Evolutionary conservation across 352 stramenopile genomes (phyloP), one percentile per base, ranked within the genome.

Genomic region (Pythium volutum): DNA sequence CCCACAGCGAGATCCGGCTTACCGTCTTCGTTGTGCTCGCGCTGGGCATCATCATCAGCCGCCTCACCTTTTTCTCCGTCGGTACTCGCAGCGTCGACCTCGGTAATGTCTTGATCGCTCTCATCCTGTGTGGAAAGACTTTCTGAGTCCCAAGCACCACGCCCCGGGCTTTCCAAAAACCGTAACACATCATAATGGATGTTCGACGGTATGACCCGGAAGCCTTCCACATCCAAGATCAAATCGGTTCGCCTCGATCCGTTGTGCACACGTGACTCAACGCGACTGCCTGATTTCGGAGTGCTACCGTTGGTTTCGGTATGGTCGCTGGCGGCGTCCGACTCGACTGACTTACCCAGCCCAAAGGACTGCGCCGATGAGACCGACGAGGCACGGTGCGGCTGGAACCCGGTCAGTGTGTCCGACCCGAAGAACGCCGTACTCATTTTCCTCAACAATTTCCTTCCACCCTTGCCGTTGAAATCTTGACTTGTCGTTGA

Each of bases 201-300:
- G 59, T 91, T 93, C 3, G 81, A 91, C 34, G 84, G 81, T 23
- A 91, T 91, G 7, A 93, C 71, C 36, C 82, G 86, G 34, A 93
- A 91, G 15, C 81, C 81, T 20, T 84, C 71, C 26, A 93, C 55
- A 65, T 93, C 84, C 43, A 93, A 54, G 20, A 79, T 75, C 22
- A 93, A 36, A 46, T 93, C 78, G 46, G 88, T 89, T 39, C 72
- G 47, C 10, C 60, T 49, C 2, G 75, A 60, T 51, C 69, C 60
- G 84, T 76, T 20, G 49, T 68, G 38, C 64, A 64, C n/a, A 56
- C 36, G 18, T 39, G 45, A 11, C n/a, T 51, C 23, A 29, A 15
- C 31, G 31, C 43, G 33, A 15, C 15, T 65, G 14, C 1, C 49
- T 22, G 42, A 25, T 25, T 36, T 53, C 3, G 43, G 54, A 29